phyloP scores from a whole-genome alignment of 202 grass and related monocot genomes.

The Zizania palustris region DNA sequence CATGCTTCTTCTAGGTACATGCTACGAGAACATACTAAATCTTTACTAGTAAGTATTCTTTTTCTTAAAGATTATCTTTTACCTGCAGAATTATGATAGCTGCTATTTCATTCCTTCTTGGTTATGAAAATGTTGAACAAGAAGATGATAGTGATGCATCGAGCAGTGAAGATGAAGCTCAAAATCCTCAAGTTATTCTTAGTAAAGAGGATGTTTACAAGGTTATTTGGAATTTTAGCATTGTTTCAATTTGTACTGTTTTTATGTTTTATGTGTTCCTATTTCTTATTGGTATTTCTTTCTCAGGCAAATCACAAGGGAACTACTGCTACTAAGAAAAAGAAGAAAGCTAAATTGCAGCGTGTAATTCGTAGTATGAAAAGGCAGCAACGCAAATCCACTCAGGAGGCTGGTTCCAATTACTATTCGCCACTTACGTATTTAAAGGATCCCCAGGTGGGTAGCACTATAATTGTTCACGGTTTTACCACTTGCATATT shows the following conservation, averaged over 20 bases:
- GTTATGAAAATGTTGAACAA: conserved; percentile 80
- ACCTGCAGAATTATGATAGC: conserved; percentile 80
- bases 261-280: not conserved
- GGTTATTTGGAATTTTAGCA: conserved; percentile 48
- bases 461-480: conserved; percentile 1
- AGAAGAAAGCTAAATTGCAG: conserved; percentile 96
- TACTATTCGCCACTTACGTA: conserved; percentile 87
- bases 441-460: conserved; percentile 92
- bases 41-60: conserved; percentile 1
- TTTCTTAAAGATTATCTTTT: conserved; percentile 34
- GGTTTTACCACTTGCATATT: conserved; percentile 24
- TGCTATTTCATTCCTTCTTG: conserved; percentile 88
- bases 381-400: conserved; percentile 79
- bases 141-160: conserved; percentile 79
- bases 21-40: not conserved
- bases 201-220: conserved; percentile 96
- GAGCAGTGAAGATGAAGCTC: conserved; percentile 72
- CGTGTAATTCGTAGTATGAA: conserved; percentile 90
- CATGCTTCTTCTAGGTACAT: conserved; percentile 81
- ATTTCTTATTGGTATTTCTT: conserved; percentile 27
- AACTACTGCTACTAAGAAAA: conserved; percentile 91
- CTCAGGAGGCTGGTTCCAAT: conserved; percentile 58
- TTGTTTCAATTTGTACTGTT: conserved; percentile 11
- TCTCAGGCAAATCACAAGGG: conserved; percentile 83
- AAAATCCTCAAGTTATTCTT: conserved; percentile 69